Percentiles rank a stretch among this genome's conserved stretches.
These are phyloP conservation scores for Urochloa ruziziensis DNA, from an alignment of 176 grass and related monocot species.

Conservation along the genomic window DNA sequence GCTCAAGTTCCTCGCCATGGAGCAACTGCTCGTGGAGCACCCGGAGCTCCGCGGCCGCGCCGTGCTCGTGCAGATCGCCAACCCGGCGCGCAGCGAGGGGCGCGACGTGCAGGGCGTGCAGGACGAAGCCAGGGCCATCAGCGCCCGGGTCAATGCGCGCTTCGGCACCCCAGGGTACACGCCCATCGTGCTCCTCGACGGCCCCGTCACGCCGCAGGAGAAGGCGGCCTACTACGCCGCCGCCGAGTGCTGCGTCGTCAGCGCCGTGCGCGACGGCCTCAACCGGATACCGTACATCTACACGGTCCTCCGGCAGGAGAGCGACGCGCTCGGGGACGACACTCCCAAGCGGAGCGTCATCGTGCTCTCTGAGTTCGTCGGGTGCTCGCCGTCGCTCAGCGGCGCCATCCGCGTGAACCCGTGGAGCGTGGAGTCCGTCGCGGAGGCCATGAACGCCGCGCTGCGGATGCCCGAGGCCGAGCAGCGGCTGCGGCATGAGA, in stretches of 20 bases:
- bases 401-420: constrained; percentile 89
- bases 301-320: constrained; percentile 83
- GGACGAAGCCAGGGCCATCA: constrained; percentile 65
- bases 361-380: constrained; percentile 88
- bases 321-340: constrained; percentile 43
- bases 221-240: constrained; percentile 82
- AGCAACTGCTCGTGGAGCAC: constrained; percentile 72
- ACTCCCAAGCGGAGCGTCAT: constrained; percentile 67
- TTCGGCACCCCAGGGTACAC: constrained; percentile 77
- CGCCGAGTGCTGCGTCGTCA: constrained; percentile 84
- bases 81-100: constrained; percentile 83
- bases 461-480: constrained; percentile 60
- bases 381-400: constrained; percentile 87
- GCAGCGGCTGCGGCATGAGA: constrained; percentile 89
- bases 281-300: constrained; percentile 94
- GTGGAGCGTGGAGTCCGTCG: constrained; percentile 82
- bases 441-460: constrained; percentile 76
- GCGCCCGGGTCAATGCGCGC: constrained; percentile 62
- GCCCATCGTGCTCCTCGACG: constrained; percentile 63
- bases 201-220: constrained; percentile 48
- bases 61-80: constrained; percentile 84
- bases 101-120: constrained; percentile 85
- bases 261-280: constrained; percentile 83
- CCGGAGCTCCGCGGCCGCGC: constrained; percentile 55
- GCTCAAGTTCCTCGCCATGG: constrained; percentile 92